phyloP scores from a whole-genome alignment of 371 early-diverging fungal genomes.

The Zychaea mexicana region DNA sequence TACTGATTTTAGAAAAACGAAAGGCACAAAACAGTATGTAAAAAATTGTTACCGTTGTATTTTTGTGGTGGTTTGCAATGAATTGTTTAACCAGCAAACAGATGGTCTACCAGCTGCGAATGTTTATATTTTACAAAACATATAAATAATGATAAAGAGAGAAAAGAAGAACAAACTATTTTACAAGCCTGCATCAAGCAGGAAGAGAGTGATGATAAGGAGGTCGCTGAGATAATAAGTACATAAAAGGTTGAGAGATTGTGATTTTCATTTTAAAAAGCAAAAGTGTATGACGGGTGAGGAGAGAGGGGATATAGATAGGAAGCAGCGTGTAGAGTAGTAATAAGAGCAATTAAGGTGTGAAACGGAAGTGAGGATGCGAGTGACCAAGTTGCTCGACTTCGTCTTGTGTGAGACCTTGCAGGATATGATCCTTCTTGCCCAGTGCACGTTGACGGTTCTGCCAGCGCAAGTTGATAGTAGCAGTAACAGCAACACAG shows the following conservation, averaged over 20 bases:
- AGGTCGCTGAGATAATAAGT: too few relatives aligned
- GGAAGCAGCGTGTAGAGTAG: too few relatives aligned
- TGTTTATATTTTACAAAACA: too few relatives aligned
- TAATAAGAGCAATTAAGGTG: constrained; percentile 15
- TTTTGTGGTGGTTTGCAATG: too few relatives aligned
- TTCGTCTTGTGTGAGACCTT: constrained; percentile 20
- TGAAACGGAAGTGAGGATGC: constrained; percentile 29
- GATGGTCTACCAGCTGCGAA: background rate
- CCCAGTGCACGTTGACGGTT: constrained; percentile 19
- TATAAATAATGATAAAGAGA: too few relatives aligned
- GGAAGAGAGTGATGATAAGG: background rate
- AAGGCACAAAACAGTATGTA: too few relatives aligned
- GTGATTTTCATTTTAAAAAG: too few relatives aligned
- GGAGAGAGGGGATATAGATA: too few relatives aligned
- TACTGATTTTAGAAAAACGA: too few relatives aligned
- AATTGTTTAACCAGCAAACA: background rate
- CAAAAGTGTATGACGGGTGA: too few relatives aligned
- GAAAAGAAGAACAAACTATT: background rate
- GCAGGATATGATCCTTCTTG: constrained; percentile 20
- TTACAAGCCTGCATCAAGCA: background rate
- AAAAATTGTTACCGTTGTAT: too few relatives aligned
- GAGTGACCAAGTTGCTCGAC: constrained; percentile 27
- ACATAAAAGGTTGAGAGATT: background rate
- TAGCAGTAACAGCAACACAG: constrained; percentile 6
- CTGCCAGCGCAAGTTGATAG: constrained; percentile 13